These are phyloP conservation scores for Cochlearia excelsa DNA, from an alignment of 345 rosid genomes.

Conservation along the genomic window DNA sequence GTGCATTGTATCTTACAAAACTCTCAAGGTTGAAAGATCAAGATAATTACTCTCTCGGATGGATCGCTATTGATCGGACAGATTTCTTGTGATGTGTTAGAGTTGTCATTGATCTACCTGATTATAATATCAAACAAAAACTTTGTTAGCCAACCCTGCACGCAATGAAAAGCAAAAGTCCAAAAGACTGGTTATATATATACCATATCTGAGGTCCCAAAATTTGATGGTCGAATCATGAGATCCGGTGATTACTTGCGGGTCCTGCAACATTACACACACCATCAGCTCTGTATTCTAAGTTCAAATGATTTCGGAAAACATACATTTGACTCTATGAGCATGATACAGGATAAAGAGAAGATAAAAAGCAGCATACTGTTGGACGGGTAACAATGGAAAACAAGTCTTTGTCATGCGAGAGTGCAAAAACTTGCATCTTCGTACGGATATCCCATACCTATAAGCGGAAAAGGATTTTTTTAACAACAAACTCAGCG, in stretches of 20 bases:
- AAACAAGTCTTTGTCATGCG: conserved; percentile 95
- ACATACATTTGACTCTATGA: neutral
- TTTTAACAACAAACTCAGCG: conserved; percentile 22
- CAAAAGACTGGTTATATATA: conserved; percentile 6
- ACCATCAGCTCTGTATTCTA: neutral
- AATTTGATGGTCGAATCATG: conserved; percentile 94
- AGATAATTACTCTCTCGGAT: conserved; percentile 76
- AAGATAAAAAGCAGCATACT: conserved; percentile 39
- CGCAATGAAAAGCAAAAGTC: conserved; percentile 7
- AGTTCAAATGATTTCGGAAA: no score
- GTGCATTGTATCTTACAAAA: conserved; percentile 11
- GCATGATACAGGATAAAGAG: conserved; percentile 4
- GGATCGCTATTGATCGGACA: conserved; percentile 90
- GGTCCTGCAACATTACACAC: conserved; percentile 60
- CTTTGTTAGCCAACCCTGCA: neutral
- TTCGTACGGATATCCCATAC: conserved; percentile 98
- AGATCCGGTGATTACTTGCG: conserved; percentile 98
- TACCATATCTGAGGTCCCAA: conserved; percentile 98
- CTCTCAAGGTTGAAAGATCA: neutral
- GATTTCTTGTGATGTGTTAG: conserved; percentile 98
- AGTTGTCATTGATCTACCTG: conserved; percentile 91
- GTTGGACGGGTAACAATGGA: conserved; percentile 92
- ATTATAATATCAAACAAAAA: conserved; percentile 11
- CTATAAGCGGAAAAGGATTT: conserved; percentile 39
- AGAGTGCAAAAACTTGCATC: conserved; percentile 89